phyloP scores from a whole-genome alignment of 1,284 basidiomycete genomes.

The Cryptococcus neoformans region DNA sequence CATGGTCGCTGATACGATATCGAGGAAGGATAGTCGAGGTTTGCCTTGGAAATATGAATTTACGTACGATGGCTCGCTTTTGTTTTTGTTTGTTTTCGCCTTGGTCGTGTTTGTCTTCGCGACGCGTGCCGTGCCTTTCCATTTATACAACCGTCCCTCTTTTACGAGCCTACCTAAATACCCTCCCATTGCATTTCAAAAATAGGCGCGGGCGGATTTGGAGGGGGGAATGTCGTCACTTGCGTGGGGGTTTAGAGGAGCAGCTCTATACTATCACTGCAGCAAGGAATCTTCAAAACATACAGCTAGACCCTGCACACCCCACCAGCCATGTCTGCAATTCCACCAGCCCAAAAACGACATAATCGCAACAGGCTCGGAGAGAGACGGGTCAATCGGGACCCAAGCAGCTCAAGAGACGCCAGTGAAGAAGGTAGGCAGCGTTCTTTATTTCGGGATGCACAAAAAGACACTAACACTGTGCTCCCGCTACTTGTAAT shows the following conservation, averaged over 20 bases:
- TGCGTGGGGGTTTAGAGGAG: no score
- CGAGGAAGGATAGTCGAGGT: neutral
- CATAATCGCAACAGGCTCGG: conserved; percentile 26
- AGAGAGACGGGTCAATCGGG: conserved; percentile 22
- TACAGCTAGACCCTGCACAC: no score
- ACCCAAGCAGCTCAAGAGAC: conserved; percentile 40
- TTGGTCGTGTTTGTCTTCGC: neutral
- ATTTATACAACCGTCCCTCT: no score
- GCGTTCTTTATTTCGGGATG: neutral
- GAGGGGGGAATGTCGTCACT: neutral
- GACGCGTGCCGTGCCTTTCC: neutral
- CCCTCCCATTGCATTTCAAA: no score
- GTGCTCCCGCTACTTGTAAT: no score
- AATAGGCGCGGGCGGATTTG: neutral
- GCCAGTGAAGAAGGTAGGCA: conserved; percentile 48
- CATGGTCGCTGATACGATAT: no score
- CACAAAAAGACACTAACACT: no score
- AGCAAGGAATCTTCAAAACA: neutral
- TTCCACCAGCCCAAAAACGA: conserved; percentile 16
- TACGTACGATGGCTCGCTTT: neutral
- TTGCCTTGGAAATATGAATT: neutral
- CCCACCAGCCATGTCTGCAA: conserved; percentile 11
- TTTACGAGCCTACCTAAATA: no score
- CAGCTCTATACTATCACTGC: no score
- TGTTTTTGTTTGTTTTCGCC: neutral